Percentiles rank a stretch among this genome's conserved stretches.
Evolutionary conservation across 2,329 filamentous ascomycete genomes (phyloP).

Genomic region (Coniochaeta sp.): DNA sequence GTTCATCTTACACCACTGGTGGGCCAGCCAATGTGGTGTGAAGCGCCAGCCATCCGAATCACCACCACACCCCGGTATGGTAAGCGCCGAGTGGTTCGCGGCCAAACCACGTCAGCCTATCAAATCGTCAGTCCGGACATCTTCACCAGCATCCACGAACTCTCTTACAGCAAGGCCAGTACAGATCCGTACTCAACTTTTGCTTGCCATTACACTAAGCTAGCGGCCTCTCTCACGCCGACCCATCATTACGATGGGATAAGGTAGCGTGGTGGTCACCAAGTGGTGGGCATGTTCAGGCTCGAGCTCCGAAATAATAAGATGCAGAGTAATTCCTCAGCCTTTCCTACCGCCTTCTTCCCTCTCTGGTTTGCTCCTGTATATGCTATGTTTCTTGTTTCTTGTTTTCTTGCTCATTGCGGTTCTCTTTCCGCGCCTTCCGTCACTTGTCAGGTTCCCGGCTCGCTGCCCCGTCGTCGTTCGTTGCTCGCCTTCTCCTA

Average conservation of each 20-base stretch:
- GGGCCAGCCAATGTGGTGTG: slow-evolving; percentile 29
- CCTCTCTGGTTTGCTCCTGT: slow-evolving; percentile 3
- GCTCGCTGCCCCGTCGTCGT: slow-evolving; percentile 16
- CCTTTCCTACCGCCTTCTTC: background rate
- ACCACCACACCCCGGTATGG: slow-evolving; percentile 28
- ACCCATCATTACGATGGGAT: slow-evolving; percentile 2
- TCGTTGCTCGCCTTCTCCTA: slow-evolving; percentile 7
- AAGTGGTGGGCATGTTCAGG: slow-evolving; percentile 1
- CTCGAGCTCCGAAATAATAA: background rate
- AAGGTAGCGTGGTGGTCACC: background rate
- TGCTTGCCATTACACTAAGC: background rate
- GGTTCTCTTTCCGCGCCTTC: slow-evolving; percentile 4
- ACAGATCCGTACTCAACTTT: slow-evolving; percentile 2
- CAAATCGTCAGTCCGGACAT: slow-evolving; percentile 24
- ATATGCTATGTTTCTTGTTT: slow-evolving; percentile 3
- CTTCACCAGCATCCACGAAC: slow-evolving; percentile 18
- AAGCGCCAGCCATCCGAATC: slow-evolving; percentile 36
- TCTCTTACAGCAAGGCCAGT: slow-evolving; percentile 18
- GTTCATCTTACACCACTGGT: slow-evolving; percentile 33
- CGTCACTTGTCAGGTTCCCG: slow-evolving; percentile 7
- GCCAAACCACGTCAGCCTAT: slow-evolving; percentile 31
- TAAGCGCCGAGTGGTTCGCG: slow-evolving; percentile 41
- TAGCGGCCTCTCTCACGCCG: background rate
- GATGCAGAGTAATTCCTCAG: slow-evolving; percentile 1
- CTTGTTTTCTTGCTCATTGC: slow-evolving; percentile 4